Evolutionary conservation across 192 early-diverging fungal species (phyloP).

Genomic region (Mortierella antarctica): DNA sequence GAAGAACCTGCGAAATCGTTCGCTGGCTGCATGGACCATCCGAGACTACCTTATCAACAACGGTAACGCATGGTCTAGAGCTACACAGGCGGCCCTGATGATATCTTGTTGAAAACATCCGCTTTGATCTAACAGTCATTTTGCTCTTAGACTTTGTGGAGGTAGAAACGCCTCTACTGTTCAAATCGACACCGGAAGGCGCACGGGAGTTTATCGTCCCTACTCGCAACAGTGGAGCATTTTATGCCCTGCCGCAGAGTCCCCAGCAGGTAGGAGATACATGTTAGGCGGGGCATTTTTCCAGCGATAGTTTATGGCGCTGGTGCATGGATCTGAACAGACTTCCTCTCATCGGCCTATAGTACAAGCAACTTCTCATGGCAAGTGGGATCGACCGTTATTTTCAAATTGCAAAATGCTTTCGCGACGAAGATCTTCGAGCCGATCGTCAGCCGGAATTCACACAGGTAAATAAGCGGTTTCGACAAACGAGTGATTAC

Average conservation of each 20-base stretch:
- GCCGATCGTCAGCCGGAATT: conserved; percentile 95
- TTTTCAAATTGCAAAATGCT: conserved; percentile 93
- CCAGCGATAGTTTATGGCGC: not conserved
- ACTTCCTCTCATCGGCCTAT: conserved; percentile 3
- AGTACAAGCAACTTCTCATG: conserved; percentile 96
- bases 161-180: conserved; percentile 92
- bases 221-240: conserved; percentile 75
- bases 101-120: not conserved
- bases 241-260: conserved; percentile 91
- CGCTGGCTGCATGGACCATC: conserved; percentile 71
- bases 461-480: conserved; percentile 73
- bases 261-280: conserved; percentile 77
- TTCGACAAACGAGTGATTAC: too few relatives aligned
- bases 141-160: conserved; percentile 76
- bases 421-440: conserved; percentile 89
- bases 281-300: not conserved
- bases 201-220: conserved; percentile 96
- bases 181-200: conserved; percentile 94
- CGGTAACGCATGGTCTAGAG: conserved; percentile 39
- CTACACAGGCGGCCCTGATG: not conserved
- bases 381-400: conserved; percentile 89
- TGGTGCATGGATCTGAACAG: not conserved
- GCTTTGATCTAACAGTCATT: not conserved
- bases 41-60: conserved; percentile 76
- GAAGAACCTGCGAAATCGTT: conserved; percentile 77